phyloP scores from a whole-genome alignment of 192 early-diverging fungal genomes.

The Umbelopsis vinacea region DNA sequence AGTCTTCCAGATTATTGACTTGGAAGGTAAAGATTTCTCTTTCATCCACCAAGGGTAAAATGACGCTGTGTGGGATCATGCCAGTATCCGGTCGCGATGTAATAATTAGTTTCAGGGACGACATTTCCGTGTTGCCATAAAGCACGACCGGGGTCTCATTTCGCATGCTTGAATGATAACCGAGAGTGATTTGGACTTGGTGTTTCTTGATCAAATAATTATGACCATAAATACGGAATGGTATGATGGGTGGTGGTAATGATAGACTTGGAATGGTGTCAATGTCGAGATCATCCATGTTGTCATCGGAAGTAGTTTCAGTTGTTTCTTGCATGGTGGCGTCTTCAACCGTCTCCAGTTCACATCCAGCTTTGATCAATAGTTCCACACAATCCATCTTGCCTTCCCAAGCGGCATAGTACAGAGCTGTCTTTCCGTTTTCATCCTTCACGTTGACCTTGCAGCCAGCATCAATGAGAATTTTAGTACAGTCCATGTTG shows the following conservation, averaged over 20 bases:
- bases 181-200: constrained; percentile 79
- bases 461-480: constrained; percentile 80
- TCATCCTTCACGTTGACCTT: constrained; percentile 81
- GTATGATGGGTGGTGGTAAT: constrained; percentile 96
- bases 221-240: constrained; percentile 98
- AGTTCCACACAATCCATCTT: constrained; percentile 81
- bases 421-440: constrained; percentile 78
- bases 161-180: constrained; percentile 41
- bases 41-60: constrained; percentile 87
- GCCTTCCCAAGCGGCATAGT: constrained; percentile 94
- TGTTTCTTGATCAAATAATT: constrained; percentile 92
- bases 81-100: constrained; percentile 87
- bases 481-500: constrained; percentile 76
- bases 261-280: constrained; percentile 92
- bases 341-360: constrained; percentile 19
- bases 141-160: constrained; percentile 59
- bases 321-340: constrained; percentile 8
- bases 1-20: constrained; percentile 72
- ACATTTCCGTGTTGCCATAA: constrained; percentile 66
- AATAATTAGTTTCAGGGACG: constrained; percentile 86
- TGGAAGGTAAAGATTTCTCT: constrained; percentile 84
- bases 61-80: constrained; percentile 88
- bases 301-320: constrained; percentile 31
- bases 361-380: constrained; percentile 68
- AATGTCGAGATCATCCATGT: constrained; percentile 72